A percentile compares a stretch with the other conserved stretches of the same genome.
These are phyloP conservation scores for Suillus subaureus DNA, from an alignment of 768 basidiomycete species.

Conservation along the genomic window DNA sequence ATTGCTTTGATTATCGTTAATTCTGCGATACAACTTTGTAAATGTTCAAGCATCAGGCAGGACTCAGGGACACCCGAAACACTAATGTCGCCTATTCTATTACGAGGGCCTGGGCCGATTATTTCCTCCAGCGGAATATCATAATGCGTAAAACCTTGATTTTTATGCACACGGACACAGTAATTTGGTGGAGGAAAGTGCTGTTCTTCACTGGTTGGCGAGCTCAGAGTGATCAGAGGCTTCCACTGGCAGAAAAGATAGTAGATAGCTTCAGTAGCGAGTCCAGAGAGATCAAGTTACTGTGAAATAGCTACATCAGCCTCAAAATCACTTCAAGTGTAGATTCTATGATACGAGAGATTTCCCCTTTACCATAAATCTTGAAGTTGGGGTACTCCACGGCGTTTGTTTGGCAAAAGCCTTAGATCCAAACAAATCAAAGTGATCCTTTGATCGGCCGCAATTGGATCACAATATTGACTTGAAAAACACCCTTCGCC, in stretches of 20 bases:
- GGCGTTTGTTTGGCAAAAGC: conserved; percentile 14
- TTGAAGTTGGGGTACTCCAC: no score
- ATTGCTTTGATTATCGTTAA: background rate
- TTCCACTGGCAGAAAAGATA: background rate
- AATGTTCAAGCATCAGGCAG: background rate
- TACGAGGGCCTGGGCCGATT: background rate
- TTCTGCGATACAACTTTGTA: background rate
- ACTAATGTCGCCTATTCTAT: background rate
- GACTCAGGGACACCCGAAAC: no score
- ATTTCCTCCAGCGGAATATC: background rate
- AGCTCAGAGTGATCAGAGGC: background rate
- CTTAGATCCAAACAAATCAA: conserved; percentile 10
- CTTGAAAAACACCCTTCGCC: background rate
- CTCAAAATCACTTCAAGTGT: no score
- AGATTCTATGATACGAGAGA: no score
- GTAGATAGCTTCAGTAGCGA: background rate
- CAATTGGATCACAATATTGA: background rate
- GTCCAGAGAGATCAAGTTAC: no score
- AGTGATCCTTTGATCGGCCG: background rate
- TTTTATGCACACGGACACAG: background rate
- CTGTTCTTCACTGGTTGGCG: background rate
- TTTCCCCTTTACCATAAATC: no score
- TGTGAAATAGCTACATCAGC: no score
- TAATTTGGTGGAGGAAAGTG: background rate
- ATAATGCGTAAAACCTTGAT: no score